Evolutionary conservation across 2,329 filamentous ascomycete genomes (phyloP), one percentile per base, ranked within the genome.

Genomic region (Tothia fuscella): DNA sequence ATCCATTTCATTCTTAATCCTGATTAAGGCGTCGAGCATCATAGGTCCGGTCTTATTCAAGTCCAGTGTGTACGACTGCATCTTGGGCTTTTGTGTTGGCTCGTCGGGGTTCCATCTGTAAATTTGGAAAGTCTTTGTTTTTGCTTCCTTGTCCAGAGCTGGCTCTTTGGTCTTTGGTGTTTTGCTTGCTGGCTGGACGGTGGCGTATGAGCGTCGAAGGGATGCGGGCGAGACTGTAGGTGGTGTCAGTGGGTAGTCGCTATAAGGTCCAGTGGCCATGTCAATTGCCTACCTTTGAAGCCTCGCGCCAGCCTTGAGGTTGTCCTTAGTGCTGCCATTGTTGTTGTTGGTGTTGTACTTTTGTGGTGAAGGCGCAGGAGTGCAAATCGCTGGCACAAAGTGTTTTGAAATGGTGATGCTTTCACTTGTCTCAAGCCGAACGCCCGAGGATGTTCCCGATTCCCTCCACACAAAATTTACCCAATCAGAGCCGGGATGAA

Each of bases 21-120:
- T 75, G 63, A 98, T 91, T 56, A 98, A 70, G 43, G 91, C 91
- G 64, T 98, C 91, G 56, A 98, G 68, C 67, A 98, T 80, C 91
- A 98, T 98, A 52, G 91, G 91, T 24, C 91, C 91, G 31, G 91
- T 98, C 81, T 96, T 95, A 74, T 96, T 96, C 54, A 98, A 69
- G 61, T 98, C 91, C 57, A 98, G 72, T 26, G 83, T 84, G 70
- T 96, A 98, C 52, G 76, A 77, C 72, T 98, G 87, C 84, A 98
- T 94, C 63, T 72, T 75, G 48, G 91, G 91, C 79, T 98, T 98
- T 65, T 84, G 80, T 57, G 79, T 78, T 45, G 91, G 91, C 60
- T 80, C 74, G 60, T 96, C 91, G 47, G 91, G 91, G 63, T 93
- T 93, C 91, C 91, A 98, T 63, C 91, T 79, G 78, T 98, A 98